Evolutionary conservation across 305 asterid genomes (phyloP).

Genomic region (Solanum hybrid): DNA sequence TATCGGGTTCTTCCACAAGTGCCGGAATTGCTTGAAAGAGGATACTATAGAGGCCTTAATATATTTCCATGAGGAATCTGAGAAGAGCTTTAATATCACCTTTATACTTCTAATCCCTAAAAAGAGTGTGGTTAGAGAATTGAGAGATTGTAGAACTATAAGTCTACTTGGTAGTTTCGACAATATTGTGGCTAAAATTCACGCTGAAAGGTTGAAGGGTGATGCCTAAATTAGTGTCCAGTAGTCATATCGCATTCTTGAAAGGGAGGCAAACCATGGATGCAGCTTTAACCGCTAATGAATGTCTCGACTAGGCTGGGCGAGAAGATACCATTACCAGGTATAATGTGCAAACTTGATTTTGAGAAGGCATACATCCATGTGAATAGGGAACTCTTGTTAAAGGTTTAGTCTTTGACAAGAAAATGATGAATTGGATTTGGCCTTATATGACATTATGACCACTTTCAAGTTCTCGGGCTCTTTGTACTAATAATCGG

Average conservation of each 20-base stretch:
- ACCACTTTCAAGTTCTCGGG: not conserved
- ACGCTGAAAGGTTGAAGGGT: not conserved
- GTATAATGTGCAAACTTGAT: not conserved
- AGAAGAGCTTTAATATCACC: not conserved
- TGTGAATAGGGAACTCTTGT: not conserved
- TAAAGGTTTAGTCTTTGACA: not conserved
- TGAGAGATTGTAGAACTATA: not conserved
- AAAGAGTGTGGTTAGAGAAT: not conserved
- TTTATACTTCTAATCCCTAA: not conserved
- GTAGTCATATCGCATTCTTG: not conserved
- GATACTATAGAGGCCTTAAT: not conserved
- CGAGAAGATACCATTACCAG: not conserved
- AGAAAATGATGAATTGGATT: not conserved
- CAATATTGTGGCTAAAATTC: not conserved
- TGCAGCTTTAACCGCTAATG: not conserved
- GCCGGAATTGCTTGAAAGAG: not conserved
- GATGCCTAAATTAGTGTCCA: not conserved
- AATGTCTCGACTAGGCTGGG: not conserved
- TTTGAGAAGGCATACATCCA: not conserved
- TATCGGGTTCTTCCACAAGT: not conserved
- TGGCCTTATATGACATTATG: not conserved
- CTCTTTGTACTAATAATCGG: not conserved
- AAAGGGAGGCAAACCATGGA: not conserved
- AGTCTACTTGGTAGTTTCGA: not conserved
- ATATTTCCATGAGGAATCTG: not conserved